phyloP scores from a whole-genome alignment of 148 eudicot species.

The Fagopyrum esculentum region DNA sequence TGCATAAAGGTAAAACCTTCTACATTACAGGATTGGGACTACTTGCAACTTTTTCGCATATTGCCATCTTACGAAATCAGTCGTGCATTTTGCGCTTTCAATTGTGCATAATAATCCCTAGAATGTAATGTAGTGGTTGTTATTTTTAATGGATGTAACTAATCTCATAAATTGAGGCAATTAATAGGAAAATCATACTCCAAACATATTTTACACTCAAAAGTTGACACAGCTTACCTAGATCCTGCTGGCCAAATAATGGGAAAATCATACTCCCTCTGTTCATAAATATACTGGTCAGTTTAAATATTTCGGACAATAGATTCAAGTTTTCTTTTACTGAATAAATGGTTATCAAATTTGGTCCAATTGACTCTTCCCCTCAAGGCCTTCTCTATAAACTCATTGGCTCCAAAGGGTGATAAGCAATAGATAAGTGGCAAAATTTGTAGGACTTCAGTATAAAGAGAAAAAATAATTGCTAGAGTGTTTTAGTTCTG shows the following conservation, averaged over 20 bases:
- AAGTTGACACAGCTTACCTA: neutral
- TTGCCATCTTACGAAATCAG: neutral
- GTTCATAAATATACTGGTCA: too few relatives aligned
- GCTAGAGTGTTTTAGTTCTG: too few relatives aligned
- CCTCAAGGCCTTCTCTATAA: too few relatives aligned
- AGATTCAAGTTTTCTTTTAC: too few relatives aligned
- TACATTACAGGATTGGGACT: neutral
- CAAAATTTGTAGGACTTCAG: too few relatives aligned
- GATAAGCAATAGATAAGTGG: too few relatives aligned
- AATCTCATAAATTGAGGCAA: neutral
- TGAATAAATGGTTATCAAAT: too few relatives aligned
- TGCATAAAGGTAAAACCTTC: neutral
- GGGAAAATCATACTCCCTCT: neutral
- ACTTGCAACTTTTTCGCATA: neutral
- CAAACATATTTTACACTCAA: neutral
- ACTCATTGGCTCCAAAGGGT: too few relatives aligned
- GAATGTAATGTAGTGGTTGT: neutral
- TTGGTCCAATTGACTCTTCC: too few relatives aligned
- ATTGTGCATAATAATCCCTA: neutral
- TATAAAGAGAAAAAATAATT: too few relatives aligned
- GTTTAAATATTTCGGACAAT: too few relatives aligned
- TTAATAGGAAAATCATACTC: neutral
- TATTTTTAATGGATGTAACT: neutral
- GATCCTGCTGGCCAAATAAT: neutral
- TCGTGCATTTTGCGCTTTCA: neutral